These are phyloP conservation scores for Hyphopichia homilentoma DNA, from an alignment of 805 yeast species.

Conservation along the genomic window DNA sequence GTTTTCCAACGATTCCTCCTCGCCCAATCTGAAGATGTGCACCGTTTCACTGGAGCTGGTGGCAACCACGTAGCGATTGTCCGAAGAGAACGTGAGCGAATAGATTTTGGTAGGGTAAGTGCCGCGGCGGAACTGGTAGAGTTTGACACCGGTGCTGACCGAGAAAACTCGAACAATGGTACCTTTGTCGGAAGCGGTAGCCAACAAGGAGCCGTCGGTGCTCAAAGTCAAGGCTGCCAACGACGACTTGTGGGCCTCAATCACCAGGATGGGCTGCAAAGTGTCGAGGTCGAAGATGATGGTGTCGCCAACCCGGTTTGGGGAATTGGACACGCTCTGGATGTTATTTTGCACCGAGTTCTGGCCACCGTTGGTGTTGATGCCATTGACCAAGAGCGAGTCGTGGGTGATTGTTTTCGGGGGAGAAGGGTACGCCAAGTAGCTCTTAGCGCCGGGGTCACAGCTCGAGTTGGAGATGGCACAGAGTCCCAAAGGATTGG, in stretches of 20 bases:
- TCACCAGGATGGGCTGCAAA: conserved; percentile 71
- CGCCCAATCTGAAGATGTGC: conserved; percentile 79
- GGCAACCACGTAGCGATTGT: conserved; percentile 71
- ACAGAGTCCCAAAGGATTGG: conserved; percentile 50
- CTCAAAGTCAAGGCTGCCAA: conserved; percentile 67
- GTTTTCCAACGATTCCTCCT: conserved; percentile 39
- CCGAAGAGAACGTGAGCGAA: conserved; percentile 70
- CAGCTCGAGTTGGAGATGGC: conserved; percentile 47
- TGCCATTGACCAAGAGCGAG: conserved; percentile 36
- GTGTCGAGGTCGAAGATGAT: conserved; percentile 75
- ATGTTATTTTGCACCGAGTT: conserved; percentile 38
- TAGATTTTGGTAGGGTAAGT: conserved; percentile 79
- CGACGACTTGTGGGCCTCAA: conserved; percentile 83
- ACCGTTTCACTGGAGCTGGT: conserved; percentile 89
- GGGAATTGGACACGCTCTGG: conserved; percentile 37
- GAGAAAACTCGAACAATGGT: conserved; percentile 83
- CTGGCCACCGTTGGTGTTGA: conserved; percentile 38
- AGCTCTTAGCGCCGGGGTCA: conserved; percentile 39
- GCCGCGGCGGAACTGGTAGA: conserved; percentile 79
- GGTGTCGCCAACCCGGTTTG: conserved; percentile 61
- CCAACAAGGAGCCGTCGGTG: conserved; percentile 72
- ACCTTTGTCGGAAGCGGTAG: conserved; percentile 88
- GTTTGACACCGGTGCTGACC: conserved; percentile 56
- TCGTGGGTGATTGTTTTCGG: conserved; percentile 52
- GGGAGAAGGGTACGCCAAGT: conserved; percentile 73